Evolutionary conservation across 352 stramenopile species (phyloP), one percentile per base, ranked within the genome.

Genomic region (Thalassiosira mediterranea): DNA sequence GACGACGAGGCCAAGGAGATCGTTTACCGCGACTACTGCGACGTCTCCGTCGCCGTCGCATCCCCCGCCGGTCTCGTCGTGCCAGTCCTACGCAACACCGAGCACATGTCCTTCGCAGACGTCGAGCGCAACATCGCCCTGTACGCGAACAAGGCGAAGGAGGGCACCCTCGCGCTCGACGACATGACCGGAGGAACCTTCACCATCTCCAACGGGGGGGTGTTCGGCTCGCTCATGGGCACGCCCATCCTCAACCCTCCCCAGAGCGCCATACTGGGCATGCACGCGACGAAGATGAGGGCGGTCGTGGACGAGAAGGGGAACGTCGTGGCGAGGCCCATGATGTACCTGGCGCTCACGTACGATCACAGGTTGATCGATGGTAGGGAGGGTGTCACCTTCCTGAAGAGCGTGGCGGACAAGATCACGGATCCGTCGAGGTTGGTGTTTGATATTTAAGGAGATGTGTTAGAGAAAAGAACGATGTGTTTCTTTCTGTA

Each of bases 291-390:
- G 51, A 98, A 99, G 90, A 97, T 98, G 94, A 90, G 97, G 51
- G 90, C 96, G 8, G 95, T 98, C 0, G 97, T 98, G 26, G 87
- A 92, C 65, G 79, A 90, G 23, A 90, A 96, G 83, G 97, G 96
- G 38, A 88, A 99, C 81, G 94, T 99, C 52, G 95, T 98, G 26
- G 95, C 96, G 5, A 85, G 97, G 44, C 97, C 97, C 28, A 99
- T 99, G 96, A 99, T 99, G 97, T 99, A 99, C 89, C 87, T 99
- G 47, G 97, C 97, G 42, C 91, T 99, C 54, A 99, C 96, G 58
- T 99, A 99, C 87, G 97, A 99, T 91, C 97, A 99, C 92, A 94
- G 97, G 60, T 88, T 99, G 49, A 97, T 99, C 64, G 97, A 99
- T 81, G 97, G 97, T 31, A 95, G 96, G 70, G 97, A 99, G 89